Evolutionary conservation across 2,329 filamentous ascomycete species (phyloP).

Genomic region (Penicillium sp.): DNA sequence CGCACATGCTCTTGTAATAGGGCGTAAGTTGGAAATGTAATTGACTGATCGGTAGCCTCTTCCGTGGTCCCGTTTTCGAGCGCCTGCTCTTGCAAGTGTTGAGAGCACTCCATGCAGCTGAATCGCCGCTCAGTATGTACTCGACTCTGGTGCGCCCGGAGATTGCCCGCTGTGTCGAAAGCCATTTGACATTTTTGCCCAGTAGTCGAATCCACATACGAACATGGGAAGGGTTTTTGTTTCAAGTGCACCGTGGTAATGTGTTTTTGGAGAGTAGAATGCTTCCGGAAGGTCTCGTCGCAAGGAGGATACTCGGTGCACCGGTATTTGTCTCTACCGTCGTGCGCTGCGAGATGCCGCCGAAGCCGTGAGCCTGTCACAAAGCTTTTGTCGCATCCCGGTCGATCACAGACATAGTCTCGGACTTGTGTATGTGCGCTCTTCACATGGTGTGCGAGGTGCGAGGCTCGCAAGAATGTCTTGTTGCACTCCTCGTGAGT

Average conservation of each 20-base stretch:
- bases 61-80: slow-evolving; percentile 24
- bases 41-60: slow-evolving; percentile 23
- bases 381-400: slow-evolving; percentile 73
- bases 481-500: slow-evolving; percentile 67
- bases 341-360: slow-evolving; percentile 71
- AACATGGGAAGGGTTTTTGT: slow-evolving; percentile 65
- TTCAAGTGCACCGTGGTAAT: slow-evolving; percentile 69
- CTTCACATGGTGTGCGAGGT: slow-evolving; percentile 78
- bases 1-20: slow-evolving; percentile 69
- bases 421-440: slow-evolving; percentile 69
- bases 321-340: slow-evolving; percentile 66
- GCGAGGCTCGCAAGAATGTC: slow-evolving; percentile 77
- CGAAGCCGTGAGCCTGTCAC: slow-evolving; percentile 71
- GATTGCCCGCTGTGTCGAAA: slow-evolving; percentile 66
- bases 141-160: slow-evolving; percentile 65
- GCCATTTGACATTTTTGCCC: slow-evolving; percentile 57
- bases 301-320: slow-evolving; percentile 68
- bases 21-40: slow-evolving; percentile 65
- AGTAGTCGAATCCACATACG: slow-evolving; percentile 50
- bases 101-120: slow-evolving; percentile 69
- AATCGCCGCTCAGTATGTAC: slow-evolving; percentile 65
- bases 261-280: slow-evolving; percentile 77
- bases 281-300: slow-evolving; percentile 75
- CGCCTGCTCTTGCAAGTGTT: slow-evolving; percentile 36
- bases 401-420: slow-evolving; percentile 64